phyloP scores from a whole-genome alignment of 306 rosid genomes.

The Prunus dulcis region DNA sequence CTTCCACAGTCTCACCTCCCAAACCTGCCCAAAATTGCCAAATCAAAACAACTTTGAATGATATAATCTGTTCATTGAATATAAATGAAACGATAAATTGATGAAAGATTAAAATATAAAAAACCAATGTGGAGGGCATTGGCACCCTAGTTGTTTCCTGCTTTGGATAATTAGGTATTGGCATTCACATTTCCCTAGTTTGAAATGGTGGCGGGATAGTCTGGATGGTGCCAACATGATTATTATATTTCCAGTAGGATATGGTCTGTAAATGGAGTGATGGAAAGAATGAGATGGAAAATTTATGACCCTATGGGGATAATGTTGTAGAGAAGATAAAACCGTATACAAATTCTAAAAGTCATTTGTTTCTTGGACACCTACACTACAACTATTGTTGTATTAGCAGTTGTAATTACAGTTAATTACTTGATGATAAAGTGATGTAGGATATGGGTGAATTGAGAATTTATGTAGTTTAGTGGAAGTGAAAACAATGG shows the following conservation, averaged over 20 bases:
- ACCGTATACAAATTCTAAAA: neutral
- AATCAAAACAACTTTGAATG: neutral
- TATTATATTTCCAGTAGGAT: neutral
- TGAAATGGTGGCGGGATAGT: too few species aligned
- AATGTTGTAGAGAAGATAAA: neutral
- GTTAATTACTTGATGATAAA: neutral
- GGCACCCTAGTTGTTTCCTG: neutral
- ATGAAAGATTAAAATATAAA: neutral
- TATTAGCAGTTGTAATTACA: neutral
- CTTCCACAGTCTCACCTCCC: slow-evolving; percentile 79
- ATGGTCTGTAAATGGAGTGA: neutral
- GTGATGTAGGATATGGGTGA: neutral
- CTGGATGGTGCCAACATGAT: neutral
- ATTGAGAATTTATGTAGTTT: too few species aligned
- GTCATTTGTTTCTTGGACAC: neutral
- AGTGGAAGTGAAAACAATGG: too few species aligned
- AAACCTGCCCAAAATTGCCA: slow-evolving; percentile 41
- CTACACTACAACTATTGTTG: neutral
- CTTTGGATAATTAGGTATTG: neutral
- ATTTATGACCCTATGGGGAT: neutral
- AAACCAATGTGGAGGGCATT: neutral
- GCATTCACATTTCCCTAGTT: neutral
- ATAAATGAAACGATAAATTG: neutral
- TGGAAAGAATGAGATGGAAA: neutral
- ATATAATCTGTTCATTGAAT: neutral